Evolutionary conservation across 2,329 filamentous ascomycete species (phyloP), one percentile per base, ranked within the genome.

Genomic region (Aspergillus sp.): DNA sequence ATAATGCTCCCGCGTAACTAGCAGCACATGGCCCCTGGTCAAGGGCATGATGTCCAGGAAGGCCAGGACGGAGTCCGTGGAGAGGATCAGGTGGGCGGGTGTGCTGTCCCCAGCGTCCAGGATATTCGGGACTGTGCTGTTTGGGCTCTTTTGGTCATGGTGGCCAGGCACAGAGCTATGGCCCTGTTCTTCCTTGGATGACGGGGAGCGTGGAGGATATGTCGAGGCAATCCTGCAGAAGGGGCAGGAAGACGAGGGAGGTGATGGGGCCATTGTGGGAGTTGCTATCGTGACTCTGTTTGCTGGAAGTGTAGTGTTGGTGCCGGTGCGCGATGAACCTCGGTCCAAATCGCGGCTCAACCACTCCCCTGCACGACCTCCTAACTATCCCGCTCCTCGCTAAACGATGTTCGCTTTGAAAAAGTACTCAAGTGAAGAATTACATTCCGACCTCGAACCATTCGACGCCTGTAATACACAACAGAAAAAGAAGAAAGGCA

Each of bases 41-140:
- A 96, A 75, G 1, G 91, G 91, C 67, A 93, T 74, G 51, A 95
- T 94, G 63, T 96, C 89, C 47, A 96, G 72, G 61, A 96, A 96
- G 26, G 86, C 86, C 41, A 96, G 64, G 16, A 91, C 75, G 40
- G 78, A 59, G 1, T 77, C 77, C 1, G 84, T 91, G 2, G 83
- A 84, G 37, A 95, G 73, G 19, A 95, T 73, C 17, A 95, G 53
- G 48, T 74, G 52, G 1, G 60, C 51, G 13, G 47, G 44, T 32
- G 40, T 34, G 2, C 41, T 26, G 15, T 35, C 22, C 8, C 26
- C 33, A n/a, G 48, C 19, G 7, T 32, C 37, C n/a, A n/a, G n/a
- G 4, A 42, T 32, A n/a, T 31, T 20, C 22, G 38, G 24, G n/a
- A 65, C 32, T 42, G 59, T 15, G 5, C n/a, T 16, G 24, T 8